Percentiles rank a stretch among this genome's conserved stretches.
phyloP scores from a whole-genome alignment of 345 rosid genomes.

The Salix dunnii region DNA sequence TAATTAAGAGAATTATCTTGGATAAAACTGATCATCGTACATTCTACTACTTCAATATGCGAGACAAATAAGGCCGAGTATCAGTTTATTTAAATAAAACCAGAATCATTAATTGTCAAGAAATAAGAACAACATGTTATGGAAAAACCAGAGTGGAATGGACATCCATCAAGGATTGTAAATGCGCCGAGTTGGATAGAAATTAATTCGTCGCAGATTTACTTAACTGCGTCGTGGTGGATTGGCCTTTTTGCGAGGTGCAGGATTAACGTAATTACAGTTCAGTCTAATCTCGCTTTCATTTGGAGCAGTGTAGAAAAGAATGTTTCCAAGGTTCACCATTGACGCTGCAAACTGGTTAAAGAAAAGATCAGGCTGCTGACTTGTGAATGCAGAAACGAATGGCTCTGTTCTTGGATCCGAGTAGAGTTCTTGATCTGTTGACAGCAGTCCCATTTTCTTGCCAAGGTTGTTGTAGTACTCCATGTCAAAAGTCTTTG shows the following conservation, averaged over 20 bases:
- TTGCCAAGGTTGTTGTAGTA: constrained; percentile 40
- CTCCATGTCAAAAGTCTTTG: constrained; percentile 23
- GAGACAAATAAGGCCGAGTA: not conserved
- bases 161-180: not conserved
- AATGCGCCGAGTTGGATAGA: not conserved
- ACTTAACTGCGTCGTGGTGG: not conserved
- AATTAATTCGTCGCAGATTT: not conserved
- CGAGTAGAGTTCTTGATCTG: constrained; percentile 46
- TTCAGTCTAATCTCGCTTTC: constrained; percentile 42
- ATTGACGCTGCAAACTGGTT: constrained; percentile 53
- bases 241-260: not conserved
- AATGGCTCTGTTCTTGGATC: constrained; percentile 47
- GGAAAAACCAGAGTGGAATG: not conserved
- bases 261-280: constrained; percentile 30
- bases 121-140: not conserved
- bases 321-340: constrained; percentile 51
- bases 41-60: not conserved
- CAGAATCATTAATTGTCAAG: not conserved
- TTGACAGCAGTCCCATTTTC: constrained; percentile 37
- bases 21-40: not conserved
- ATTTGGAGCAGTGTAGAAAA: constrained; percentile 22
- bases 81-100: not conserved
- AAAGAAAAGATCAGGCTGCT: constrained; percentile 37
- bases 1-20: not conserved
- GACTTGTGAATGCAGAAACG: constrained; percentile 36